Base-by-base conservation (phyloP, 2,329 filamentous ascomycete species). In the Aspergillus oerlinghausenensis region DNA sequence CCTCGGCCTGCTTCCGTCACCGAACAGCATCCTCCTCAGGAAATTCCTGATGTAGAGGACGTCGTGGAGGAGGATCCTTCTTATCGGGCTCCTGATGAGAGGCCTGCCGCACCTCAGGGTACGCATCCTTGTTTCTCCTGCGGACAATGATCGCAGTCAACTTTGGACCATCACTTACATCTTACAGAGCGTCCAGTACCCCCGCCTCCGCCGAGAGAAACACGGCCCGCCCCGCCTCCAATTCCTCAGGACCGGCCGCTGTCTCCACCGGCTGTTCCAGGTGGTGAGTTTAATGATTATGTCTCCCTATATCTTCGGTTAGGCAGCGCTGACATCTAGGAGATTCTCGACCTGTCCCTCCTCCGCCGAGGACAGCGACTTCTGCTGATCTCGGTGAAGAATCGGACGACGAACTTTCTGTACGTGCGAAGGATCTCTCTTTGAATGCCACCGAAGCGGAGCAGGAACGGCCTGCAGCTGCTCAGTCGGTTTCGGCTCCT, bases 401-500 rank as follows among this genome's bases (percentile, higher is more conserved):
- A 70, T 94, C 92, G 47, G 92, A 95, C 65, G 92, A 97, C 70
- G 93, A 97, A 72, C 77, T 92, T 65, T 91, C 88, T 9, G 74
- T 67, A 68, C 81, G 65, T 71, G 74, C 62, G 74, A 78, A 51
- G 73, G 80, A 62, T 65, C 74, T 67, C 53, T 80, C 77, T 19
- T 62, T 76, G 48, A 73, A 73, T 21, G 75, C 78, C 38, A 75
- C 74, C 23, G 69, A 75, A 29, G 69, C 70, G 42, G 70, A 68
- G 19, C 73, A 76, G 52, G 70, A 68, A 19, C 73, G 75, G 52
- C 72, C 72, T 52, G 73, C 75, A 29, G 72, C 75, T 23, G 79
- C 79, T 28, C 79, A 80, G 17, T 79, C 81, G 2, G 69, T 79
- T 28, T 68, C 76, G 55, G 76, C 80, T 40, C 77, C 79, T 42